Evolutionary conservation across 2,329 filamentous ascomycete species (phyloP), one percentile per base, ranked within the genome.

Genomic region (Aureobasidium leucospermi): DNA sequence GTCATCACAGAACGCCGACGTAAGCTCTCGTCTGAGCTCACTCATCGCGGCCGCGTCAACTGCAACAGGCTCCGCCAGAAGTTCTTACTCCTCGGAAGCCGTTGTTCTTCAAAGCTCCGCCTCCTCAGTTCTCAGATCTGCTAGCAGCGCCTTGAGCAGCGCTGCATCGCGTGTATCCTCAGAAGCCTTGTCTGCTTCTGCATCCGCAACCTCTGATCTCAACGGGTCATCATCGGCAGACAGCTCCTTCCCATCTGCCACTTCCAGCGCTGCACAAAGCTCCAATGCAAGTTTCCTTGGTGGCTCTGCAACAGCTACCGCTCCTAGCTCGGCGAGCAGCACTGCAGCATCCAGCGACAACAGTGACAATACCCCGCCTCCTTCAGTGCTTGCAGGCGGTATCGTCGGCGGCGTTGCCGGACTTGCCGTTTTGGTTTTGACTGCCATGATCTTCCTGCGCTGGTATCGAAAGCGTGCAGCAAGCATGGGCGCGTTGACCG

Each of bases 331-430:
- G 15, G 47, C 58, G 6, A 39, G 48, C 19, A 59, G 42, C 39
- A 60, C 48, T 34, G 56, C 60, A 7, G 19, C 48, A 4, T 52
- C 43, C 32, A 42, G 56, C 32, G 61, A 58, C 34, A 47, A 55
- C 34, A 62, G 64, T 32, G 63, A 66, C 15, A 63, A 61, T 36
- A 68, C 72, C 19, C 69, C 76, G 6, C 73, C 75, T 46, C 82
- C 80, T 28, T 78, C 78, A 15, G 77, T 78, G 61, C 79, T 86
- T 3, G 81, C 85, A 19, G 84, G 84, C 7, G 83, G 82, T 48
- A 81, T 86, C n/a, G 76, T 86, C 29, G 84, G 84, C 15, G 83
- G 83, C 47, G 76, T 85, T 52, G 82, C 82, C 36, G 84, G 82
- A 31, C 67, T 81, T 36, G 79, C 81, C 11, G 67, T 83, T 7